Evolutionary conservation across 78 protist species (phyloP).

Genomic region (Blattamonas nauphoetae): DNA sequence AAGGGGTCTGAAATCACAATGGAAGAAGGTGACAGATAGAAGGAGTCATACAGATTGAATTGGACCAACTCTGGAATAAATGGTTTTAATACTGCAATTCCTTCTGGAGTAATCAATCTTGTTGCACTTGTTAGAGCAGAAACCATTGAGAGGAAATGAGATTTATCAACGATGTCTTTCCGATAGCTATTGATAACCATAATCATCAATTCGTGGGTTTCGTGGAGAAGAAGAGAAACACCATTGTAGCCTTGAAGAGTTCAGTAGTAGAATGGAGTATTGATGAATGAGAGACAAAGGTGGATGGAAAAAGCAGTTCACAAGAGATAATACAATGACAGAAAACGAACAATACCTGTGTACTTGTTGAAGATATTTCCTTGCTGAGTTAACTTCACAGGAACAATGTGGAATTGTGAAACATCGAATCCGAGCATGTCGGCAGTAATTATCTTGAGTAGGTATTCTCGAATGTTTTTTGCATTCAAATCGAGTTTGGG

Average conservation of each 20-base stretch:
- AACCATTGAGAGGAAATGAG: slow-evolving; percentile 35
- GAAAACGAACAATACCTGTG: not conserved
- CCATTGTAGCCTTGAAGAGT: slow-evolving; percentile 6
- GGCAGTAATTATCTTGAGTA: slow-evolving; percentile 49
- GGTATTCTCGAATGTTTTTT: slow-evolving; percentile 33
- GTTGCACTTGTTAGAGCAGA: slow-evolving; percentile 51
- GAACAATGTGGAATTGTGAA: slow-evolving; percentile 55
- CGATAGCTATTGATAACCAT: slow-evolving; percentile 57
- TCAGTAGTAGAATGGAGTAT: not conserved
- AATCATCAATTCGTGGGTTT: slow-evolving; percentile 47
- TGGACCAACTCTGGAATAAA: not conserved
- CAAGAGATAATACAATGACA: not conserved
- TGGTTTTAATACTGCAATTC: not conserved
- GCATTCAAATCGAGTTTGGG: slow-evolving; percentile 2
- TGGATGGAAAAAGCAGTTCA: not conserved
- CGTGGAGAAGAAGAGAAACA: slow-evolving; percentile 25
- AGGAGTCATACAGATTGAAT: not conserved
- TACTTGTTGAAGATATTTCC: slow-evolving; percentile 38
- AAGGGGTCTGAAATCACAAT: not conserved
- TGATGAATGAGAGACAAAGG: not conserved
- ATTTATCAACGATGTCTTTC: slow-evolving; percentile 35
- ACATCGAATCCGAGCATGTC: slow-evolving; percentile 72
- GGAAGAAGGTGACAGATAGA: not conserved
- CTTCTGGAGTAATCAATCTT: slow-evolving; percentile 42
- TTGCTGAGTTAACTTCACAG: slow-evolving; percentile 58